A percentile compares a stretch with the other conserved stretches of the same genome.
These are phyloP conservation scores for Taphrina betulina DNA, from an alignment of 1,139 yeast genomes.

Conservation along the genomic window DNA sequence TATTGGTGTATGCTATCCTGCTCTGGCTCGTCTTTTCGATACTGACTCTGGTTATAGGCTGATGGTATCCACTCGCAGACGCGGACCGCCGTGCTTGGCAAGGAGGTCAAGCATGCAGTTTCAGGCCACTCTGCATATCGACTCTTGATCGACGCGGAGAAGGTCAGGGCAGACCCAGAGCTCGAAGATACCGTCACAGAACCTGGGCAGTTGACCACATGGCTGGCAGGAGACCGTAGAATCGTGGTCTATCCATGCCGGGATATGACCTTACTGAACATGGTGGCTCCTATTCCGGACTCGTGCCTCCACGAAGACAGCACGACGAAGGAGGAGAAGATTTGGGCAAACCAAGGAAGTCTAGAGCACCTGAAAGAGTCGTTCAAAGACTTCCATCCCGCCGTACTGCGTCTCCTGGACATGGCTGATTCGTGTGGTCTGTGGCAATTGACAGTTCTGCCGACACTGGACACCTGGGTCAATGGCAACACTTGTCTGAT, in stretches of 20 bases:
- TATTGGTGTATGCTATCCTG: too few species aligned
- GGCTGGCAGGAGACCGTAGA: conserved; percentile 40
- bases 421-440: not conserved
- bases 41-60: too few species aligned
- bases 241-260: conserved; percentile 3
- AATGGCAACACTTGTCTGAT: conserved; percentile 39
- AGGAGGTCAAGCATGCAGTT: conserved; percentile 39
- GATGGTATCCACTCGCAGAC: conserved; percentile 47
- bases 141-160: conserved; percentile 40
- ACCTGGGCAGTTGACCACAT: conserved; percentile 39
- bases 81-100: conserved; percentile 37
- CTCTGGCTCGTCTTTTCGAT: too few species aligned
- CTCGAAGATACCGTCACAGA: too few species aligned
- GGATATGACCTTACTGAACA: not conserved
- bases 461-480: not conserved
- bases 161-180: conserved; percentile 4
- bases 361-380: not conserved
- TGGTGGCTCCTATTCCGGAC: not conserved
- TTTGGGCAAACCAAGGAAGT: not conserved
- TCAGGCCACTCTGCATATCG: conserved; percentile 45
- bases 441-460: conserved; percentile 2
- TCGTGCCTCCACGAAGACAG: not conserved
- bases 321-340: too few species aligned
- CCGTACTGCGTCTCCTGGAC: not conserved
- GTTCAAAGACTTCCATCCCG: not conserved